Percentiles rank a stretch among this genome's conserved stretches.
These are phyloP conservation scores for Noccaea caerulescens DNA, from an alignment of 345 rosid species.

Conservation along the genomic window DNA sequence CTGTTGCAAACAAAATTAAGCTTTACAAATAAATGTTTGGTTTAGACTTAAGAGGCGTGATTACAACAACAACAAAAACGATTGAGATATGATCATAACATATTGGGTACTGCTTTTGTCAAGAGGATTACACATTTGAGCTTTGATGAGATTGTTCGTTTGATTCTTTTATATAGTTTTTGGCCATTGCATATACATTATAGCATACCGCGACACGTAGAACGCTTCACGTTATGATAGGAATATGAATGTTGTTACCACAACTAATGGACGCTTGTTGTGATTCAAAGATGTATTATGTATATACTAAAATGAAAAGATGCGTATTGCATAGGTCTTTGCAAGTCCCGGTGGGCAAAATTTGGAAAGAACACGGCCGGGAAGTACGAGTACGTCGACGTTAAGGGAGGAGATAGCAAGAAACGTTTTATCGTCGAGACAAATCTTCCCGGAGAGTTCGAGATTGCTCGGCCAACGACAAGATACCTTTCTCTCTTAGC, in stretches of 20 bases:
- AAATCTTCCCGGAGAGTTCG: constrained; percentile 56
- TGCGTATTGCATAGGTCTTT: constrained; percentile 55
- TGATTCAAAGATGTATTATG: not conserved
- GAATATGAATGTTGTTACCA: no score
- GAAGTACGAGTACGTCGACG: constrained; percentile 67
- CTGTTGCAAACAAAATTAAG: not conserved
- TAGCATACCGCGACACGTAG: no score
- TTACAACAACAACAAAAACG: not conserved
- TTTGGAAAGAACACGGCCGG: constrained; percentile 62
- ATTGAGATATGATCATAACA: not conserved
- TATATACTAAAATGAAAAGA: not conserved
- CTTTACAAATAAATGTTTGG: not conserved
- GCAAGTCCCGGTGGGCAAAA: constrained; percentile 87
- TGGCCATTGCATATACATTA: not conserved
- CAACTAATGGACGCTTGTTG: no score
- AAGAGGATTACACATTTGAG: not conserved
- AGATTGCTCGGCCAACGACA: constrained; percentile 68
- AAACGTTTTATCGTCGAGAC: constrained; percentile 68
- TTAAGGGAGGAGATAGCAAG: constrained; percentile 40
- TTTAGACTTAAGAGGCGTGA: not conserved
- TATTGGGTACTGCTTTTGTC: not conserved
- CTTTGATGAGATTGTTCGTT: constrained; percentile 5
- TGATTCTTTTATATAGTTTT: not conserved
- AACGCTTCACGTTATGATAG: no score
- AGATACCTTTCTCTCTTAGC: constrained; percentile 51